Percentiles rank a stretch among this genome's conserved stretches.
phyloP scores from a whole-genome alignment of 805 yeast genomes.

The Helenozyma rhizophorensis region DNA sequence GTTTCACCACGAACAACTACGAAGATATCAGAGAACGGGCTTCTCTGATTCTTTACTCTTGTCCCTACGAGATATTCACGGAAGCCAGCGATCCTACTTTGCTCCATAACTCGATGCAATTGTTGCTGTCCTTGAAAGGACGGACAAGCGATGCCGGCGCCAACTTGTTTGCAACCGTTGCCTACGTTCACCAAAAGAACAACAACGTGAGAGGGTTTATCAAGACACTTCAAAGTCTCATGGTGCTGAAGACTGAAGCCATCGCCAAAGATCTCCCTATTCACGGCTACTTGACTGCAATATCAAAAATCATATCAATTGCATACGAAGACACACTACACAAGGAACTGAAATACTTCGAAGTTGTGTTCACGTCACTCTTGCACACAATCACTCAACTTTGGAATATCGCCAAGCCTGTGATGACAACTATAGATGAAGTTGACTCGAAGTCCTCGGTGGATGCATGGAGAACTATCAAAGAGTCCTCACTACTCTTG shows the following conservation, averaged over 20 bases:
- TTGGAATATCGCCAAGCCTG: conserved; percentile 11
- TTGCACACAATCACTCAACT: not conserved
- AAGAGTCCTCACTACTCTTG: conserved; percentile 63
- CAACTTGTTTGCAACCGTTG: conserved; percentile 51
- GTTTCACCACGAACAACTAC: conserved; percentile 63
- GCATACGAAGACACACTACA: no score
- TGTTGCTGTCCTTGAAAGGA: conserved; percentile 42
- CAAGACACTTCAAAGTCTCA: not conserved
- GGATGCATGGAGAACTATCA: conserved; percentile 9
- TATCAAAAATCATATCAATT: no score
- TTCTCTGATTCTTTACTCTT: conserved; percentile 6
- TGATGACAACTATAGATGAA: no score
- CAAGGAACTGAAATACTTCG: no score
- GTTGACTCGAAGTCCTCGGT: no score
- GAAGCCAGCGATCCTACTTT: not conserved
- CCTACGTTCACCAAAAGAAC: conserved; percentile 12
- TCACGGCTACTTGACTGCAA: conserved; percentile 69
- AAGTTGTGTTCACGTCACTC: conserved; percentile 21
- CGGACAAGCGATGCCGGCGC: conserved; percentile 82
- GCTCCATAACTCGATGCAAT: conserved; percentile 5
- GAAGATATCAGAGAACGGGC: conserved; percentile 59
- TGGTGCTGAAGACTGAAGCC: conserved; percentile 7
- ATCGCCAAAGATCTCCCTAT: conserved; percentile 36
- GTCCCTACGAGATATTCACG: conserved; percentile 7
- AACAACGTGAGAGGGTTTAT: conserved; percentile 2